These are phyloP conservation scores for Mycothermus thermophilus DNA, from an alignment of 495 filamentous ascomycete species.

Conservation along the genomic window DNA sequence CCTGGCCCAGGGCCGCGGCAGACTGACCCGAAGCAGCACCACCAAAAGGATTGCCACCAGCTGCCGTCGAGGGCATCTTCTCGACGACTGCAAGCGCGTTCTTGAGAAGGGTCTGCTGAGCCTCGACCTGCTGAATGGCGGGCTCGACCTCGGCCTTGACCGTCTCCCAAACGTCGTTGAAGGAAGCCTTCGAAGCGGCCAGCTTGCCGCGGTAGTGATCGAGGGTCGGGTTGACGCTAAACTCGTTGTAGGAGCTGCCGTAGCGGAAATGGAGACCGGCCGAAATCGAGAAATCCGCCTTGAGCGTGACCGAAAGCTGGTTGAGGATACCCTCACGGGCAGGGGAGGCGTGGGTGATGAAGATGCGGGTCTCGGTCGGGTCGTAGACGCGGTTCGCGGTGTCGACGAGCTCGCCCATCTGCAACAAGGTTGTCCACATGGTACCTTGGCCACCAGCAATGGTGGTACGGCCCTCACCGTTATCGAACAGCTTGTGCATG, in stretches of 20 bases:
- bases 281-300: conserved; percentile 96
- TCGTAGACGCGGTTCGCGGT: conserved; percentile 97
- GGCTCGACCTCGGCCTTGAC: conserved; percentile 90
- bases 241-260: conserved; percentile 98
- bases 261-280: conserved; percentile 98
- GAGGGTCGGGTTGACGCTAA: conserved; percentile 94
- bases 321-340: conserved; percentile 95
- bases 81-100: conserved; percentile 83
- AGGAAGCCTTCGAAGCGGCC: conserved; percentile 95
- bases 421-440: conserved; percentile 97
- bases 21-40: conserved; percentile 56
- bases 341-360: conserved; percentile 94
- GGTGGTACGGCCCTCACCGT: conserved; percentile 92
- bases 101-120: conserved; percentile 77
- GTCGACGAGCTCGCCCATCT: conserved; percentile 97
- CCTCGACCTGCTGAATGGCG: conserved; percentile 80
- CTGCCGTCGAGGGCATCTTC: conserved; percentile 91
- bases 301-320: conserved; percentile 92
- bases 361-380: conserved; percentile 93
- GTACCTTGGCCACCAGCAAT: conserved; percentile 98
- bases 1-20: conserved; percentile 58
- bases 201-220: conserved; percentile 99
- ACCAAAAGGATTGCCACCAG: conserved; percentile 92
- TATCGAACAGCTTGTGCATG: conserved; percentile 99
- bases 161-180: conserved; percentile 99